Evolutionary conservation across 2,329 filamentous ascomycete species (phyloP).

Genomic region (Claviceps humidiphila): DNA sequence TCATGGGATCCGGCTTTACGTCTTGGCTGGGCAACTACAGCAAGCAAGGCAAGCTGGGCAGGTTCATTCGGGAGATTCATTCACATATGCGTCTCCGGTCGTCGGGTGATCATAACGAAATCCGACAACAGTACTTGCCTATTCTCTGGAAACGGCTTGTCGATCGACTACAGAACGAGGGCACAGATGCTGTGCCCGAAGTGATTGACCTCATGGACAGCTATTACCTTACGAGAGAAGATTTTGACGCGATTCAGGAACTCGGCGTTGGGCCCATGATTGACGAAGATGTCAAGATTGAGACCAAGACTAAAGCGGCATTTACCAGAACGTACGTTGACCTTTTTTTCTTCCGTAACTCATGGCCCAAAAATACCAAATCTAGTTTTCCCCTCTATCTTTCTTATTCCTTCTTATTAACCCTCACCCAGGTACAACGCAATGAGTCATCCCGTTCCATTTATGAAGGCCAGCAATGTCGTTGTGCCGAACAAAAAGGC

Average conservation of each 20-base stretch:
- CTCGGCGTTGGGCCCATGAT: constrained; percentile 78
- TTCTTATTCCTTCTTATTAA: background rate
- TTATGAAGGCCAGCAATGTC: constrained; percentile 83
- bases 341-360: background rate
- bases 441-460: constrained; percentile 78
- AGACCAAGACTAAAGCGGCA: constrained; percentile 71
- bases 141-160: constrained; percentile 73
- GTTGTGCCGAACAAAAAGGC: constrained; percentile 56
- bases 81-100: constrained; percentile 89
- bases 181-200: constrained; percentile 67
- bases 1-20: constrained; percentile 66
- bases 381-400: background rate
- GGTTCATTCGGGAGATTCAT: constrained; percentile 85
- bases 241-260: constrained; percentile 87
- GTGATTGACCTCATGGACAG: constrained; percentile 95
- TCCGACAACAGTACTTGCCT: constrained; percentile 88
- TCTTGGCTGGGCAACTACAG: constrained; percentile 93
- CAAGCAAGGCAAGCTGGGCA: constrained; percentile 63
- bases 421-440: constrained; percentile 56
- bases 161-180: constrained; percentile 59
- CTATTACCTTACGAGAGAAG: constrained; percentile 88
- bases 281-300: constrained; percentile 62
- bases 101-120: constrained; percentile 83
- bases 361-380: background rate
- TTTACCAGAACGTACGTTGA: constrained; percentile 73